These are phyloP conservation scores for Lantana camara DNA, from an alignment of 257 asterid genomes.

Conservation along the genomic window DNA sequence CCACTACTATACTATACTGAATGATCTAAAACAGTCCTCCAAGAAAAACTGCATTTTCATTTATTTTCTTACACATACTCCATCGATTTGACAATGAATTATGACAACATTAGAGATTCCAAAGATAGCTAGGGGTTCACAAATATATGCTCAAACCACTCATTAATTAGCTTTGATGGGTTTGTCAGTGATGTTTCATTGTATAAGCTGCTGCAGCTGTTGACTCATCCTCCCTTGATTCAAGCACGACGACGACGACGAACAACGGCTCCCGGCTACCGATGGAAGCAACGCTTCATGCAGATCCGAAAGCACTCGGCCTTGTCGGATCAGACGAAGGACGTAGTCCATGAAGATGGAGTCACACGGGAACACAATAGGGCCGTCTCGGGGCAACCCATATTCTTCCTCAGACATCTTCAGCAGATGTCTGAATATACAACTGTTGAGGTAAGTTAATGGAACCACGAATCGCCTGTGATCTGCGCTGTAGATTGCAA, in stretches of 20 bases:
- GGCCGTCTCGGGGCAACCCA: conserved; percentile 37
- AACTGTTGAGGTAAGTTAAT: conserved; percentile 28
- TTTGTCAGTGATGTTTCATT: too few species aligned
- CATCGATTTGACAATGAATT: too few species aligned
- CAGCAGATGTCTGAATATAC: conserved; percentile 32
- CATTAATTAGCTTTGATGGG: too few species aligned
- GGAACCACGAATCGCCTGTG: conserved; percentile 36
- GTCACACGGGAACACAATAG: conserved; percentile 36
- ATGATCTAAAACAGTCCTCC: too few species aligned
- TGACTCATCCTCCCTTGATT: conserved; percentile 16
- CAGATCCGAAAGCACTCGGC: conserved; percentile 23
- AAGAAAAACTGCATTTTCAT: too few species aligned
- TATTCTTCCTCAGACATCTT: conserved; percentile 45
- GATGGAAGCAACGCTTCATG: conserved; percentile 28
- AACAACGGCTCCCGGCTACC: conserved; percentile 19
- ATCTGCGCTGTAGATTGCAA: conserved; percentile 28
- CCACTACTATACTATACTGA: too few species aligned
- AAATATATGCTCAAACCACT: too few species aligned
- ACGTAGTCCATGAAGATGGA: conserved; percentile 33
- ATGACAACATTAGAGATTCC: too few species aligned
- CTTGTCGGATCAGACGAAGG: conserved; percentile 28
- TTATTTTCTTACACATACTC: too few species aligned
- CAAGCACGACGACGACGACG: conserved; percentile 13
- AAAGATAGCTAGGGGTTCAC: too few species aligned
- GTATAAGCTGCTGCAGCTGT: conserved; percentile 28